These are phyloP conservation scores for Physaria fendleri DNA, from an alignment of 345 rosid species.

Conservation along the genomic window DNA sequence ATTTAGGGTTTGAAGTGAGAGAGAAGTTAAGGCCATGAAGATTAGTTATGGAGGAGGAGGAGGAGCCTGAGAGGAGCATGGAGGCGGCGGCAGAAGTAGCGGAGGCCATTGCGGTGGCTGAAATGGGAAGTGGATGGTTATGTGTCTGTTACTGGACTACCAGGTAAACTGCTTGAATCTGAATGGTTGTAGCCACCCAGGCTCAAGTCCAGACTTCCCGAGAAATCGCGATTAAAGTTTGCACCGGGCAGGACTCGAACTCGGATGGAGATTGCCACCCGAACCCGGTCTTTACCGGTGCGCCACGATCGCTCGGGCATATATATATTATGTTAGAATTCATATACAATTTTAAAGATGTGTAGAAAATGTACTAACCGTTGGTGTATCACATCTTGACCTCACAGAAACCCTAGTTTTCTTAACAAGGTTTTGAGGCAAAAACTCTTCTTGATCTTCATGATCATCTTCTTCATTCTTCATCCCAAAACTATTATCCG, in stretches of 20 bases:
- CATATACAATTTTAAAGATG: background rate
- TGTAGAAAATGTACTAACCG: conserved; percentile 43
- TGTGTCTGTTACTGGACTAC: too few relatives aligned
- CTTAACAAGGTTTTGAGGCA: conserved; percentile 57
- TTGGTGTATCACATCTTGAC: conserved; percentile 79
- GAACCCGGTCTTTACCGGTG: too few relatives aligned
- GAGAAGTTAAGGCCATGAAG: conserved; percentile 53
- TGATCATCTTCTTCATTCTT: conserved; percentile 19
- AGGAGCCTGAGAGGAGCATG: conserved; percentile 65
- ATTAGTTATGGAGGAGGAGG: conserved; percentile 32
- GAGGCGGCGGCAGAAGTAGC: conserved; percentile 91
- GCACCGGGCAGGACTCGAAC: too few relatives aligned
- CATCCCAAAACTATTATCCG: conserved; percentile 24
- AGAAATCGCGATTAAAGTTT: too few relatives aligned
- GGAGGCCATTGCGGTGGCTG: conserved; percentile 97
- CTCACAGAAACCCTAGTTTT: conserved; percentile 88
- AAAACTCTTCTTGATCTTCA: conserved; percentile 47
- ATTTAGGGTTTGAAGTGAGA: conserved; percentile 38
- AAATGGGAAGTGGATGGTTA: conserved; percentile 78
- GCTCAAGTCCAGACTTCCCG: too few relatives aligned
- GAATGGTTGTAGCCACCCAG: too few relatives aligned
- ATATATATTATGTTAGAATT: background rate
- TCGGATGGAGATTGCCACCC: too few relatives aligned
- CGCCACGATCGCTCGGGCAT: too few relatives aligned
- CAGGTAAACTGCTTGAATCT: too few relatives aligned